A percentile compares a stretch with the other conserved stretches of the same genome.
These are phyloP conservation scores for Geosiphon pyriformis DNA, from an alignment of 192 early-diverging fungal genomes.

Conservation along the genomic window DNA sequence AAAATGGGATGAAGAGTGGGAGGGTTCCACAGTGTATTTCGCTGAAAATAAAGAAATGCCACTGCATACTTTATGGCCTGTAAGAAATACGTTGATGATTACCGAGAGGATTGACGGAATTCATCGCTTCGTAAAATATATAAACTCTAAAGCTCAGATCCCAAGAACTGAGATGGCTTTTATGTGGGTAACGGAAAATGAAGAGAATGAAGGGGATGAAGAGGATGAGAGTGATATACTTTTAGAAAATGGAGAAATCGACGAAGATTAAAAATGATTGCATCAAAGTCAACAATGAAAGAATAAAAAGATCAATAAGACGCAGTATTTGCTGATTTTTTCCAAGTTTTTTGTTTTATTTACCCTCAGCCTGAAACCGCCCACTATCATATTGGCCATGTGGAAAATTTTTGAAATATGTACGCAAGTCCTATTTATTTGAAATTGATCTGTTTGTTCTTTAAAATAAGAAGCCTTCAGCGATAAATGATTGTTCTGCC, in stretches of 20 bases:
- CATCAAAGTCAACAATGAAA: too few species aligned
- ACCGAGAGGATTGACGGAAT: conserved; percentile 51
- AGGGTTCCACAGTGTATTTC: conserved; percentile 55
- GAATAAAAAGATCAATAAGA: too few species aligned
- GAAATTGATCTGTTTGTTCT: too few species aligned
- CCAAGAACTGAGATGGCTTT: conserved; percentile 39
- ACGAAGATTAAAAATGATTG: neutral
- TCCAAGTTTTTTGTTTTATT: too few species aligned
- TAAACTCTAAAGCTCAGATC: conserved; percentile 40
- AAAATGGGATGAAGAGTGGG: conserved; percentile 48
- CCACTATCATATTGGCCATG: too few species aligned
- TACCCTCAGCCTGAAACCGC: too few species aligned
- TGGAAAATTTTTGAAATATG: too few species aligned
- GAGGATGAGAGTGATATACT: neutral
- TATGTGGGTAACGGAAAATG: conserved; percentile 26
- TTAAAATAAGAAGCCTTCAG: too few species aligned
- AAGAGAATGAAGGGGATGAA: conserved; percentile 26
- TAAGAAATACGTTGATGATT: conserved; percentile 48
- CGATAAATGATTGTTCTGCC: too few species aligned
- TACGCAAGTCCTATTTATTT: too few species aligned
- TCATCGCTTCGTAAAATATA: conserved; percentile 50
- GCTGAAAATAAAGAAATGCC: conserved; percentile 39
- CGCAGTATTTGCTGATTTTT: too few species aligned
- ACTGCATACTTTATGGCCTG: conserved; percentile 37
- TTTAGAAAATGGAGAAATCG: neutral